Percentiles rank a stretch among this genome's conserved stretches.
phyloP scores from a whole-genome alignment of 495 filamentous ascomycete genomes.

The Annulohypoxylon stygium region DNA sequence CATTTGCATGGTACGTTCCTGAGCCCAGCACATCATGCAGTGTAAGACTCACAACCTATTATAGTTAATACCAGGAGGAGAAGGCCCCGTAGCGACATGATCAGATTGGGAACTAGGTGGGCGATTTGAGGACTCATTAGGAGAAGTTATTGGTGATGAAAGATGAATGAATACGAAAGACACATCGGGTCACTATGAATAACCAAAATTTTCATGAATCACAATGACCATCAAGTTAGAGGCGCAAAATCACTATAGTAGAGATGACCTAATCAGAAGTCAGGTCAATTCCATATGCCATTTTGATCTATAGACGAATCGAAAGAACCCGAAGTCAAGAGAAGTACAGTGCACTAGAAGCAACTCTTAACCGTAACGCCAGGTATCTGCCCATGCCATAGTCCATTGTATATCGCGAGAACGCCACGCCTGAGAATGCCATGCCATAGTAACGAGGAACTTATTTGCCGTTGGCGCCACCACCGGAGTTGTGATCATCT shows the following conservation, averaged over 20 bases:
- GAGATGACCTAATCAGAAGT: conserved; percentile 17
- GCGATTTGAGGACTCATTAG: neutral
- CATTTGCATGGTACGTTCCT: conserved; percentile 88
- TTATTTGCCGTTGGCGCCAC: conserved; percentile 32
- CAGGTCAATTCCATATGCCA: conserved; percentile 13
- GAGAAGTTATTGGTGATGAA: neutral
- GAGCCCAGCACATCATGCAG: neutral
- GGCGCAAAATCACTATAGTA: neutral
- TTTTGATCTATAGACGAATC: conserved; percentile 22
- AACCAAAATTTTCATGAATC: conserved; percentile 3
- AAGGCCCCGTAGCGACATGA: conserved; percentile 70
- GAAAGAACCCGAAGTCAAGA: neutral
- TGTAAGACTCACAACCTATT: conserved; percentile 14
- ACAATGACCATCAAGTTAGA: conserved; percentile 6
- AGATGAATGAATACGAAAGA: neutral
- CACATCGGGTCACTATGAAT: neutral
- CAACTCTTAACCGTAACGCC: conserved; percentile 35
- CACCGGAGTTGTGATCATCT: conserved; percentile 47
- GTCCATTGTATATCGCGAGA: conserved; percentile 21
- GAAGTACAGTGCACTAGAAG: conserved; percentile 8
- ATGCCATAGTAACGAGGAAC: conserved; percentile 22
- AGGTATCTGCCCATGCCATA: conserved; percentile 32
- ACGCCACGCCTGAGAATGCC: conserved; percentile 24
- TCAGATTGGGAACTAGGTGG: neutral
- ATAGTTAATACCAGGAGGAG: conserved; percentile 89